These are phyloP conservation scores for Musa troglodytarum DNA, from an alignment of 176 grass and related monocot genomes.

Conservation along the genomic window DNA sequence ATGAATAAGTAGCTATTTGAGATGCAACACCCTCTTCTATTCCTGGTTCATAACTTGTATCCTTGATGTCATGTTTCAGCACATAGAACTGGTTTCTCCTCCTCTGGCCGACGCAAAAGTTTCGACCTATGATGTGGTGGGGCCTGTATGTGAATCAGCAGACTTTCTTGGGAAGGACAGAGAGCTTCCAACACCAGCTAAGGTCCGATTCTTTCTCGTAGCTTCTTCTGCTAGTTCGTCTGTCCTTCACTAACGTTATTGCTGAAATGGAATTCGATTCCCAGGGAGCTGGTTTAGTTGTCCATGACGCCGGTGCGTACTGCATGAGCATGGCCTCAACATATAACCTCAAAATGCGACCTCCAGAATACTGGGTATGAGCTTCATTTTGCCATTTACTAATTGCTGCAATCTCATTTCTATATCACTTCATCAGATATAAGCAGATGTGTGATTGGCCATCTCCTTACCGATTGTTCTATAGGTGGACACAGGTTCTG, in stretches of 20 bases:
- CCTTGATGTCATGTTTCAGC: constrained; percentile 34
- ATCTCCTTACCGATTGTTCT: neutral
- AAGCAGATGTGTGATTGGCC: neutral
- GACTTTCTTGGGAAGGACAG: constrained; percentile 93
- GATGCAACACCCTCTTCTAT: too few species aligned
- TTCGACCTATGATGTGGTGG: constrained; percentile 74
- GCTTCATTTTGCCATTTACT: neutral
- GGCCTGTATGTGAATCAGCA: constrained; percentile 98
- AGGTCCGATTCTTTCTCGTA: constrained; percentile 27
- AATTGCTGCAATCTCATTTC: neutral
- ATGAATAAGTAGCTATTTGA: too few species aligned
- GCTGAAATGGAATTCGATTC: neutral
- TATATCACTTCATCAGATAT: neutral
- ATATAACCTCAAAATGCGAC: constrained; percentile 88
- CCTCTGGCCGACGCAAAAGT: constrained; percentile 40
- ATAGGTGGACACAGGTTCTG: constrained; percentile 54
- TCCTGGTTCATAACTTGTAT: neutral
- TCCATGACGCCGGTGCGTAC: constrained; percentile 92
- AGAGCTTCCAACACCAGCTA: constrained; percentile 64
- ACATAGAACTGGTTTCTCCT: constrained; percentile 79
- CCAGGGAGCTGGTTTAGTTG: constrained; percentile 84
- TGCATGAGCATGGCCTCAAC: constrained; percentile 99
- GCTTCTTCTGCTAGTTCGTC: constrained; percentile 1
- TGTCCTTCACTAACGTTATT: neutral
- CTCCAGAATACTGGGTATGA: constrained; percentile 88